phyloP scores from a whole-genome alignment of 192 early-diverging fungal genomes.

The Coemansia sp. region DNA sequence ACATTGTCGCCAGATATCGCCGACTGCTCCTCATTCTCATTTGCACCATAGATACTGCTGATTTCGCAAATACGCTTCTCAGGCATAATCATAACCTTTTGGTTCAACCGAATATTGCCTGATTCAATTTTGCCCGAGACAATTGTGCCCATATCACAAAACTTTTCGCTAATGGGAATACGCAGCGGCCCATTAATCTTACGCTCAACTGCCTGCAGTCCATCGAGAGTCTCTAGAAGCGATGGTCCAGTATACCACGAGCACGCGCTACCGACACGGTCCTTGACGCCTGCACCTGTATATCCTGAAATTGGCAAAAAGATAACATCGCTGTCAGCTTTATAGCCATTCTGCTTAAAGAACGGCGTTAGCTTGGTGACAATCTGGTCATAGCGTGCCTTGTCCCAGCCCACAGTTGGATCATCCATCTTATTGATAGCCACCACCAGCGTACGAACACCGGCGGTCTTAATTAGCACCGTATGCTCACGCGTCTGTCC shows the following conservation, averaged over 20 bases:
- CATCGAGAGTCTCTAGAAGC: conserved; percentile 84
- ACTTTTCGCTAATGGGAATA: conserved; percentile 94
- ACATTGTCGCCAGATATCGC: conserved; percentile 94
- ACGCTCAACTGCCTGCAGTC: conserved; percentile 76
- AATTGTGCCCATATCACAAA: conserved; percentile 97
- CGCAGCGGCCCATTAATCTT: conserved; percentile 86
- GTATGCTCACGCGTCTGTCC: conserved; percentile 99
- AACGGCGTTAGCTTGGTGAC: conserved; percentile 82
- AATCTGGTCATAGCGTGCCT: conserved; percentile 91
- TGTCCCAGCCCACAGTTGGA: conserved; percentile 88
- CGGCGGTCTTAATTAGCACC: conserved; percentile 93
- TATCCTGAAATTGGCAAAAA: conserved; percentile 95
- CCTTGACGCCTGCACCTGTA: conserved; percentile 96
- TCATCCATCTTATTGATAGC: conserved; percentile 99
- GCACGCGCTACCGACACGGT: conserved; percentile 64
- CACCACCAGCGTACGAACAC: conserved; percentile 88
- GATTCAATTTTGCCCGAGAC: conserved; percentile 96
- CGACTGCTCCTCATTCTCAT: conserved; percentile 69
- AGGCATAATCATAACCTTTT: conserved; percentile 88
- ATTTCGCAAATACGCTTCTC: conserved; percentile 77
- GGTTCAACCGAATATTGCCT: conserved; percentile 85
- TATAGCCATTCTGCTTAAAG: conserved; percentile 89
- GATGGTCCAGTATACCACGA: conserved; percentile 83
- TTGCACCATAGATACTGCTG: conserved; percentile 76
- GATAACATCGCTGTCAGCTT: conserved; percentile 77